Evolutionary conservation across 2,329 filamentous ascomycete species (phyloP).

Genomic region (Drechslera avenae): DNA sequence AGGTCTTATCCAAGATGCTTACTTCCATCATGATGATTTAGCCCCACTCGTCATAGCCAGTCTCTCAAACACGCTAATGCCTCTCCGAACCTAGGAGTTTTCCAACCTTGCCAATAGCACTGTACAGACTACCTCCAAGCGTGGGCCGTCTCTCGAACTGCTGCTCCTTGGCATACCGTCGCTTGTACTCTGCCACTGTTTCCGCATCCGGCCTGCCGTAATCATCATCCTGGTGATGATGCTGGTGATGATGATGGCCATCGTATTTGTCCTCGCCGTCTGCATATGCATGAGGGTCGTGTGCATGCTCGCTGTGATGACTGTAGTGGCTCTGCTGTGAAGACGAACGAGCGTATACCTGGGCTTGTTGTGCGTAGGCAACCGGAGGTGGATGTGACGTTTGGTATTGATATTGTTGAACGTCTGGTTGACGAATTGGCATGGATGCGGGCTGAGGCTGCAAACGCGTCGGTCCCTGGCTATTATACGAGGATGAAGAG

Average conservation of each 20-base stretch:
- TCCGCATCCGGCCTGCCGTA: slow-evolving; percentile 20
- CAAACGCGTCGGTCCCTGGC: background rate
- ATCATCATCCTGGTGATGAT: background rate
- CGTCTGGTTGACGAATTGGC: slow-evolving; percentile 9
- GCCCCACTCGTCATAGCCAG: no score
- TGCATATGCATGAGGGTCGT: slow-evolving; percentile 13
- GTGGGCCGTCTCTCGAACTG: slow-evolving; percentile 34
- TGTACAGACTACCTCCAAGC: slow-evolving; percentile 34
- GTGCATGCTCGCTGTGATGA: slow-evolving; percentile 4
- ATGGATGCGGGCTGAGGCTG: slow-evolving; percentile 7
- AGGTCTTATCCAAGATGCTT: no score
- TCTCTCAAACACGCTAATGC: slow-evolving; percentile 1
- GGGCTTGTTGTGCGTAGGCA: slow-evolving; percentile 3
- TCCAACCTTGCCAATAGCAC: slow-evolving; percentile 20
- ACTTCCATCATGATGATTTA: no score
- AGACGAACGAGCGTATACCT: slow-evolving; percentile 7
- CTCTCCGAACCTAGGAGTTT: slow-evolving; percentile 14
- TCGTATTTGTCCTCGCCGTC: slow-evolving; percentile 13
- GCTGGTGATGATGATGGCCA: background rate
- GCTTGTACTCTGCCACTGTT: slow-evolving; percentile 22
- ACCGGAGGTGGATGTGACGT: slow-evolving; percentile 7
- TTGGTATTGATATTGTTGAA: background rate
- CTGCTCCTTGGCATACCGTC: slow-evolving; percentile 21
- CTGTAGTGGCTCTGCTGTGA: slow-evolving; percentile 11
- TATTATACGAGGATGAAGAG: slow-evolving; percentile 7